A percentile compares a stretch with the other conserved stretches of the same genome.
Conservation (phyloP, 257 asterid genomes). For the Nicotiana undulata region DNA sequence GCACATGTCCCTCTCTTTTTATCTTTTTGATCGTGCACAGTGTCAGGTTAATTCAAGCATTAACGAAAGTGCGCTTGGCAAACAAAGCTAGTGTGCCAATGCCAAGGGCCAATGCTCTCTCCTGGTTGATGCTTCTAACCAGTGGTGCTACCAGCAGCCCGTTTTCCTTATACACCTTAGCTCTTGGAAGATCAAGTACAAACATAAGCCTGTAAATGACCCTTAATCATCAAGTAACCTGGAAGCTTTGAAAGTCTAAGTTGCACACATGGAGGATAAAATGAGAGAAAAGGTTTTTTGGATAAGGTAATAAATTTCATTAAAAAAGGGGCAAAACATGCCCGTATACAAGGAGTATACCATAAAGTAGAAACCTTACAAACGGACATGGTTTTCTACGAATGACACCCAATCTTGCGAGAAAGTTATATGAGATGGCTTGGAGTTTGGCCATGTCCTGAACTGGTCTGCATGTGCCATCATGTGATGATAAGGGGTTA, state of each 20-base stretch:
- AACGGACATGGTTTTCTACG: too few species aligned
- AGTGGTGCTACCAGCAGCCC: neutral
- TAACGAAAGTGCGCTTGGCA: neutral
- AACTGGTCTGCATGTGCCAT: neutral
- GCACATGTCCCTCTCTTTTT: neutral
- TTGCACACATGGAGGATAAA: neutral
- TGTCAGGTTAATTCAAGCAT: neutral
- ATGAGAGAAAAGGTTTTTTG: neutral
- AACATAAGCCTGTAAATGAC: neutral
- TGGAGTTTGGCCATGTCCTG: neutral
- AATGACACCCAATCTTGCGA: neutral
- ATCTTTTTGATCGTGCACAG: neutral
- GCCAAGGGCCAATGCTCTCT: neutral
- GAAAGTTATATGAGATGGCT: neutral
- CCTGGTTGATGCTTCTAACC: neutral
- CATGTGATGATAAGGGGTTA: neutral
- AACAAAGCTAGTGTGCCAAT: neutral
- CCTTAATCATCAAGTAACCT: neutral
- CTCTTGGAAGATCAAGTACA: neutral
- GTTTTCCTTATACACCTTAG: neutral
- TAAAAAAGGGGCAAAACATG: too few species aligned
- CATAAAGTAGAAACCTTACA: too few species aligned
- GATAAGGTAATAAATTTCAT: too few species aligned
- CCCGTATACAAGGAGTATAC: too few species aligned
- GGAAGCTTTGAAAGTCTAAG: neutral